Percentiles rank a stretch among this genome's conserved stretches.
Evolutionary conservation across 2,329 filamentous ascomycete genomes (phyloP).

Genomic region (Penicillium palitans): DNA sequence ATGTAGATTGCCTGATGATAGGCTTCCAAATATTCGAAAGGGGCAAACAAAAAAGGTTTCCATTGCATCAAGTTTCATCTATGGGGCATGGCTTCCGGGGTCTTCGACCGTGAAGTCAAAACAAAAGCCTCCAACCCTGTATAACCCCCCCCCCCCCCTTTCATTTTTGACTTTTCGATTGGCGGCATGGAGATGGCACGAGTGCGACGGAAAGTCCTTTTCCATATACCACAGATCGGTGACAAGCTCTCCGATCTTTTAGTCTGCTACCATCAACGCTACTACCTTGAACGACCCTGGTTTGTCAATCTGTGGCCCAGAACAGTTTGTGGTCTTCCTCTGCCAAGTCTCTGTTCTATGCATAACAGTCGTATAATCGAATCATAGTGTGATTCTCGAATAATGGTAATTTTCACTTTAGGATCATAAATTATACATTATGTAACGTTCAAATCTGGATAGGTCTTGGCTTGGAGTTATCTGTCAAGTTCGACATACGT

Average conservation of each 20-base stretch:
- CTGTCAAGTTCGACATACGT: background rate
- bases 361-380: background rate
- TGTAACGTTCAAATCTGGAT: background rate
- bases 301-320: conserved; percentile 9
- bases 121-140: background rate
- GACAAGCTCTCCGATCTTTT: conserved; percentile 2
- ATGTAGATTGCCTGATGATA: background rate
- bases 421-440: background rate
- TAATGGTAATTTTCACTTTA: background rate
- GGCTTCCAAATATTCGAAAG: background rate
- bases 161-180: conserved; percentile 6
- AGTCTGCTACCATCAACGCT: conserved; percentile 13
- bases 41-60: background rate
- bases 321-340: background rate
- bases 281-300: conserved; percentile 19
- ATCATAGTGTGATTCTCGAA: background rate
- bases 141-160: background rate
- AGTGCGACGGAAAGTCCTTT: conserved; percentile 4
- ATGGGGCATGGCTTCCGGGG: background rate
- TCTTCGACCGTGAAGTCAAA: conserved; percentile 13
- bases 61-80: conserved; percentile 1
- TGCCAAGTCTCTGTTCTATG: background rate
- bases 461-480: background rate
- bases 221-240: conserved; percentile 11
- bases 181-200: background rate